These are phyloP conservation scores for Hypoxylon sp. DNA, from an alignment of 2,329 filamentous ascomycete species.

Conservation along the genomic window DNA sequence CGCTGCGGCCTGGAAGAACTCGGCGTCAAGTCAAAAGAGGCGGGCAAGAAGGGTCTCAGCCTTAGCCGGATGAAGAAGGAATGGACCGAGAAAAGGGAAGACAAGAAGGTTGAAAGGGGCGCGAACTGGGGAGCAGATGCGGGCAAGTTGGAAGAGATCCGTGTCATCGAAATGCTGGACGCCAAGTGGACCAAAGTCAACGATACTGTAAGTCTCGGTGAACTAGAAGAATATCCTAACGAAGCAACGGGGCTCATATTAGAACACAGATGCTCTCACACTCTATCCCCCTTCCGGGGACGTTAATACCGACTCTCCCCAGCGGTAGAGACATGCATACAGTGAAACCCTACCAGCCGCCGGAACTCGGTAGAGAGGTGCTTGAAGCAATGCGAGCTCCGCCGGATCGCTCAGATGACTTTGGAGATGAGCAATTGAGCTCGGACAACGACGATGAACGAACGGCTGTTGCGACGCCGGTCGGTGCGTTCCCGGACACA, in stretches of 20 bases:
- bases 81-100: conserved; percentile 81
- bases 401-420: conserved; percentile 60
- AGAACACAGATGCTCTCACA: conserved; percentile 80
- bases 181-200: conserved; percentile 93
- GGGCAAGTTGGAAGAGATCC: conserved; percentile 83
- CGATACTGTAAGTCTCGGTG: conserved; percentile 76
- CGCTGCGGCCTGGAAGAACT: conserved; percentile 80
- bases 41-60: conserved; percentile 62
- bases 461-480: conserved; percentile 41
- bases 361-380: conserved; percentile 71
- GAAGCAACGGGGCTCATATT: conserved; percentile 25
- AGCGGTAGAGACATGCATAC: conserved; percentile 88
- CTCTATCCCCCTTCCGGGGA: conserved; percentile 75
- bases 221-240: not conserved
- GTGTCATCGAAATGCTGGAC: conserved; percentile 88
- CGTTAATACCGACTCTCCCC: conserved; percentile 82
- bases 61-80: conserved; percentile 71
- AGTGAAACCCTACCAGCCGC: conserved; percentile 74
- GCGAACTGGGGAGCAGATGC: conserved; percentile 83
- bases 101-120: conserved; percentile 80
- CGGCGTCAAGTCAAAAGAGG: conserved; percentile 67
- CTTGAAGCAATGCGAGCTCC: conserved; percentile 72
- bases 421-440: conserved; percentile 54
- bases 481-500: conserved; percentile 48
- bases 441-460: conserved; percentile 56